phyloP scores from a whole-genome alignment of 176 grass and related monocot species.

The Elymus sibiricus region DNA sequence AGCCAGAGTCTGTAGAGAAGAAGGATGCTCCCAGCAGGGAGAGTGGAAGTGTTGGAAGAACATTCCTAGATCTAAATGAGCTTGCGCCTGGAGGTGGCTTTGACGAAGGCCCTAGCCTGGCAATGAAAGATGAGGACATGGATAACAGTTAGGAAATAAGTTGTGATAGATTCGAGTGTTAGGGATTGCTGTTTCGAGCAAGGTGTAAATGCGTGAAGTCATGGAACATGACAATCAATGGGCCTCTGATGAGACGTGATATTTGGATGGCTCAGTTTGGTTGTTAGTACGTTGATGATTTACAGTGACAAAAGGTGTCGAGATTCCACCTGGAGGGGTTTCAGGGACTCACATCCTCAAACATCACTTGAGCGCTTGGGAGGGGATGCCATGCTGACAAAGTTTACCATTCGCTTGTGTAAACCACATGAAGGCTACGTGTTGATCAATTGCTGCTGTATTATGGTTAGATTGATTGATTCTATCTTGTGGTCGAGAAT shows the following conservation, averaged over 20 bases:
- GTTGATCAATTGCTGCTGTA: conserved; percentile 19
- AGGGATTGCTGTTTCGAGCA: conserved; percentile 12
- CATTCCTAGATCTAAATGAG: conserved; percentile 96
- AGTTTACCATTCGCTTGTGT: conserved; percentile 60
- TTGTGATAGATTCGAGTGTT: conserved; percentile 15
- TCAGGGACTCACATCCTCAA: conserved; percentile 18
- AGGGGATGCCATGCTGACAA: conserved; percentile 22
- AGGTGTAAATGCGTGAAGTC: conserved; percentile 25
- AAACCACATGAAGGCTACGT: conserved; percentile 35
- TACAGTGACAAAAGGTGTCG: conserved; percentile 17
- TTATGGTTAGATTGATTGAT: conserved; percentile 37
- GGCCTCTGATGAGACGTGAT: conserved; percentile 29
- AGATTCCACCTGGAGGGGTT: not conserved
- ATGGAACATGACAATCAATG: conserved; percentile 9
- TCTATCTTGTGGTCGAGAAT: conserved; percentile 39
- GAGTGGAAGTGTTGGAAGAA: conserved; percentile 55
- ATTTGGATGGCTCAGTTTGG: conserved; percentile 24
- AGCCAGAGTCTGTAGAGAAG: conserved; percentile 49
- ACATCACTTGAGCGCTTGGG: conserved; percentile 36
- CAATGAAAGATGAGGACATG: conserved; percentile 72
- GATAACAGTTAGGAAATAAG: conserved; percentile 62
- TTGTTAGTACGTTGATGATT: conserved; percentile 27
- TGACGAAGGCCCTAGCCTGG: conserved; percentile 67
- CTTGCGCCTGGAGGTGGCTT: conserved; percentile 89
- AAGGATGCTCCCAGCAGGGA: conserved; percentile 41